Conservation (phyloP, 352 stramenopile species). For the Elongisporangium undulatum region DNA sequence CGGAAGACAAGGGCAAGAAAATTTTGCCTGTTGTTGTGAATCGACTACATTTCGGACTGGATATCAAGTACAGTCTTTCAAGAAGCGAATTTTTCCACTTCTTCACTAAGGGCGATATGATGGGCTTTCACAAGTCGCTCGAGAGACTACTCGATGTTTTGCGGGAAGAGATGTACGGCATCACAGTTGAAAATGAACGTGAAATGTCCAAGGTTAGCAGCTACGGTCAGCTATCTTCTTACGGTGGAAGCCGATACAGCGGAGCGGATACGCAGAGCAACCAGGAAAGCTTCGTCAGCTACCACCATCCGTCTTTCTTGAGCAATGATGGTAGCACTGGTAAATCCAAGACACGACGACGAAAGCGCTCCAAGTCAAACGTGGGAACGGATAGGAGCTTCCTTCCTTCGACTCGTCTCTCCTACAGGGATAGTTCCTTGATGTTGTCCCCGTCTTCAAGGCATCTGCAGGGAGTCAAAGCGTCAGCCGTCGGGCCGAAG, state of each 20-base stretch:
- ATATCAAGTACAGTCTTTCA: conserved; percentile 78
- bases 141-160: conserved; percentile 48
- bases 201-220: conserved; percentile 13
- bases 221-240: conserved; percentile 17
- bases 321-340: background rate
- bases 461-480: background rate
- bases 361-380: background rate
- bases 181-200: conserved; percentile 27
- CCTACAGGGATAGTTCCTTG: background rate
- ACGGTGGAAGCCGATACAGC: background rate
- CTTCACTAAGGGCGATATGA: conserved; percentile 72
- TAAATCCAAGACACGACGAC: background rate
- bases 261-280: conserved; percentile 1
- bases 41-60: conserved; percentile 53
- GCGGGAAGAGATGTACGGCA: conserved; percentile 66
- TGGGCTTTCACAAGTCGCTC: conserved; percentile 66
- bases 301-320: background rate
- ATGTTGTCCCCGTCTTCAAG: background rate
- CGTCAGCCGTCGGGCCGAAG: background rate
- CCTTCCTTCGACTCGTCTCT: background rate
- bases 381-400: background rate
- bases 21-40: conserved; percentile 76
- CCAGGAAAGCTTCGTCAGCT: conserved; percentile 1
- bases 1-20: conserved; percentile 81
- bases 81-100: conserved; percentile 82